Evolutionary conservation across 192 early-diverging fungal genomes (phyloP), one percentile per base, ranked within the genome.

Genomic region (Paraglomus brasilianum): DNA sequence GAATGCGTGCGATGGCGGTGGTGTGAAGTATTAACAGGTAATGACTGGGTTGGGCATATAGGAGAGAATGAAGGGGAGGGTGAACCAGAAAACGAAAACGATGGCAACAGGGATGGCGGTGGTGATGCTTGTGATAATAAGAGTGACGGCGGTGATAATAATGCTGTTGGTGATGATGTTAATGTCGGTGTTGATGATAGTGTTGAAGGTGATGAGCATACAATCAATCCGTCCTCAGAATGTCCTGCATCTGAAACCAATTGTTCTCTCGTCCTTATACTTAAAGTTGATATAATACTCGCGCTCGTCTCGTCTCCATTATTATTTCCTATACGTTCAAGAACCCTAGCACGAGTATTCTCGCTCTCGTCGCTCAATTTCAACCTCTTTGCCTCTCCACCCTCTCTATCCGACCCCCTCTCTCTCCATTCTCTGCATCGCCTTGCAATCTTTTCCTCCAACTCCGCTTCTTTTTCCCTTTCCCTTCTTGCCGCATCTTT

Each of bases 401-500:
- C 30, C 30, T 30, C 30, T 30, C 30, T 30, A 30, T 30, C 30
- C 30, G 30, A 30, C 30, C 3, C 30, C 30, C 30, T 30, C 30
- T 30, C 30, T 30, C 30, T 30, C 3, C 30, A 3, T 30, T 30
- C 30, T 30, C 30, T 30, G 30, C 30, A 30, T 3, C 30, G 30
- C 30, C 30, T 30, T 3, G 30, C 30, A 30, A 30, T 30, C 30
- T 30, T 30, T 30, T 30, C 3, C 30, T 30, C 30, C 30, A 30
- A 30, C 30, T 30, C 30, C 3, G 30, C 30, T 30, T 30, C 30
- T 1, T 30, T 30, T 30, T 30, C 30, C 30, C 30, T 30, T 30
- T 30, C 30, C 1, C n/a, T n/a, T n/a, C n/a, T n/a, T n/a, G 79
- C 79, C 19, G 74, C 75, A 62, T 80, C 77, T 42, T 78, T 73